Evolutionary conservation across 768 basidiomycete species (phyloP), one percentile per base, ranked within the genome.

Genomic region (Cantharellus anzutake): DNA sequence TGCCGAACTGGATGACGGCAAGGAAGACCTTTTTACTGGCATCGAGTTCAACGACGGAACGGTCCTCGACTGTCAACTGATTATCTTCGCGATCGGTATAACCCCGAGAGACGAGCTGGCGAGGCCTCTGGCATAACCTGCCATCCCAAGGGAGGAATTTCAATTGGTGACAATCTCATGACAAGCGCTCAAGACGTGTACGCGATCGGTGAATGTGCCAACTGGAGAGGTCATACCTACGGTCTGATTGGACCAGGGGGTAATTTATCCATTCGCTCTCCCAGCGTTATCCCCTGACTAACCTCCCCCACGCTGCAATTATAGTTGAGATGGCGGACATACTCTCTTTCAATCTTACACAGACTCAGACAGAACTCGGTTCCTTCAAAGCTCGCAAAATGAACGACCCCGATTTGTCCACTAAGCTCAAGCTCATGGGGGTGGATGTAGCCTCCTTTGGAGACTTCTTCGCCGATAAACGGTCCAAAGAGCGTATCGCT

Each of bases 171-270:
- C 60, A 69, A 71, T 57, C 69, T 86, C 53, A 67, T 72, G 65
- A 85, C 83, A 1, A 80, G 75, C 5, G 76, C 73, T 0, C 65
- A 75, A 44, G 77, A 80, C 57, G 76, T 85, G 3, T 86, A 78
- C 63, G 84, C 84, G 3, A 81, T 87, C 55, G 85, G 85, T 3
- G 85, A 86, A 68, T 87, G 85, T 66, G 83, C 83, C 1, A 74
- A 73, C 55, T 86, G 82, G 82, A 73, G 65, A 58, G 77, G 74
- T 2, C 78, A 82, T 44, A 79, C 76, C n/a, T 86, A 83, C 64
- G 84, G 84, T 2, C 71, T 87, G 5, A 83, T 86, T 64, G 83
- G 77, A 2, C 84, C 84, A n/a, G 83, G 84, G 44, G 74, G 75
- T 73, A 63, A 64, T 66, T 66, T 16, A 14, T 48, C 42, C 58